Evolutionary conservation across 495 filamentous ascomycete species (phyloP).

Genomic region (Penicillium herquei): DNA sequence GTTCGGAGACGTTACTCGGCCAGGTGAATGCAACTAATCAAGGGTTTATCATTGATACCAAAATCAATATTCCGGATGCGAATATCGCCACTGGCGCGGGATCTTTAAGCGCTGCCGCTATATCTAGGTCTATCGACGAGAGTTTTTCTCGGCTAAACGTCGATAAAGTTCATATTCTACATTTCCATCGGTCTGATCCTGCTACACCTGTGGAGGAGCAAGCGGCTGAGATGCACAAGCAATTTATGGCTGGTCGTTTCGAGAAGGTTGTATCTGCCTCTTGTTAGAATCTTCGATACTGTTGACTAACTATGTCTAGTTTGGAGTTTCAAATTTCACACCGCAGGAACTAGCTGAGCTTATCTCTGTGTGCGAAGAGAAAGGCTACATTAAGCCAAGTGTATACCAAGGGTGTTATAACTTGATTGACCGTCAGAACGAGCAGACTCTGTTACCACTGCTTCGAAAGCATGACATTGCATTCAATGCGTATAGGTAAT

Average conservation of each 20-base stretch:
- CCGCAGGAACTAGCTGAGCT: slow-evolving; percentile 29
- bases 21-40: slow-evolving; percentile 23
- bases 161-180: slow-evolving; percentile 29
- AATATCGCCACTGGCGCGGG: slow-evolving; percentile 6
- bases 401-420: slow-evolving; percentile 48
- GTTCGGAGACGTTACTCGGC: slow-evolving; percentile 43
- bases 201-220: slow-evolving; percentile 37
- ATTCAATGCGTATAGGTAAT: slow-evolving; percentile 44
- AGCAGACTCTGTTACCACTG: slow-evolving; percentile 51
- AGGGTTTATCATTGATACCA: slow-evolving; percentile 42
- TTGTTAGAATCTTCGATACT: neutral
- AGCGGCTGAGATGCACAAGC: slow-evolving; percentile 30
- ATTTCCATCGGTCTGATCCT: slow-evolving; percentile 36
- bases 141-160: slow-evolving; percentile 26
- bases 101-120: slow-evolving; percentile 25
- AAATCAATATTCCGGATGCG: slow-evolving; percentile 23
- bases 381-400: slow-evolving; percentile 34
- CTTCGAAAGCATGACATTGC: slow-evolving; percentile 51
- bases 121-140: slow-evolving; percentile 12
- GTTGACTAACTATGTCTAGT: slow-evolving; percentile 6
- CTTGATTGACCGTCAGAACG: slow-evolving; percentile 34
- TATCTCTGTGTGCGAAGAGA: slow-evolving; percentile 35
- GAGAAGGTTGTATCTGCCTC: slow-evolving; percentile 17
- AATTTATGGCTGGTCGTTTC: slow-evolving; percentile 24
- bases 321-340: slow-evolving; percentile 44